These are phyloP conservation scores for Talaromyces pinophilus DNA, from an alignment of 2,329 filamentous ascomycete species.

Conservation along the genomic window DNA sequence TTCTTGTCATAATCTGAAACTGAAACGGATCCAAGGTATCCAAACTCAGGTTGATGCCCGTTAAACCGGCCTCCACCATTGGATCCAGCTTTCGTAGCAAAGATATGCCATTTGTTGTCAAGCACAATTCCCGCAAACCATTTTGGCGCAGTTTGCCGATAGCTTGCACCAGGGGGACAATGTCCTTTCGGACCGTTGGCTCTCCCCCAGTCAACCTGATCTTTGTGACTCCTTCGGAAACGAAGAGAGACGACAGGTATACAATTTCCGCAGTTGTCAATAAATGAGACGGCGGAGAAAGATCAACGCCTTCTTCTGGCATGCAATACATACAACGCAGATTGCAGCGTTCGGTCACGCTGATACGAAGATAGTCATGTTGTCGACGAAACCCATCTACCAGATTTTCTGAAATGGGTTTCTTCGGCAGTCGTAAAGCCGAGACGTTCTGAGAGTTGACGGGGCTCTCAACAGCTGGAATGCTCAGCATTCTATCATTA, in stretches of 20 bases:
- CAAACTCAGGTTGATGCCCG: conserved; percentile 88
- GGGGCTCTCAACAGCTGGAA: background rate
- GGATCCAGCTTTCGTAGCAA: conserved; percentile 84
- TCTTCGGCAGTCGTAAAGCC: conserved; percentile 35
- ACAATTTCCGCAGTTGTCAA: conserved; percentile 92
- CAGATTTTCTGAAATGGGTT: conserved; percentile 89
- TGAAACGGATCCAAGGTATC: conserved; percentile 93
- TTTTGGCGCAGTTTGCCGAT: conserved; percentile 74
- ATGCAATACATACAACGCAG: conserved; percentile 96
- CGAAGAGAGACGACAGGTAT: conserved; percentile 87
- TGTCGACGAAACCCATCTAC: conserved; percentile 86
- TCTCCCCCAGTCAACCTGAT: conserved; percentile 94
- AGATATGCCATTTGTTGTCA: conserved; percentile 93
- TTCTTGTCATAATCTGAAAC: conserved; percentile 86
- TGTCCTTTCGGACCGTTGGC: conserved; percentile 88
- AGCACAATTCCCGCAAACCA: conserved; percentile 81
- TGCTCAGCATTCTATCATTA: background rate
- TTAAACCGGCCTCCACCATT: conserved; percentile 91
- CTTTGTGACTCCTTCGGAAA: conserved; percentile 91
- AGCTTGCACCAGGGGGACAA: conserved; percentile 84
- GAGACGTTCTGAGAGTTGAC: background rate
- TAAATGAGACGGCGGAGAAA: conserved; percentile 76
- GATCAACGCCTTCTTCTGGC: conserved; percentile 92
- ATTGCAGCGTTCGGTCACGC: conserved; percentile 93
- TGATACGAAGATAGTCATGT: conserved; percentile 96